Evolutionary conservation across 139 green algal species (phyloP), one percentile per base, ranked within the genome.

Genomic region (Edaphochlamys debaryana): DNA sequence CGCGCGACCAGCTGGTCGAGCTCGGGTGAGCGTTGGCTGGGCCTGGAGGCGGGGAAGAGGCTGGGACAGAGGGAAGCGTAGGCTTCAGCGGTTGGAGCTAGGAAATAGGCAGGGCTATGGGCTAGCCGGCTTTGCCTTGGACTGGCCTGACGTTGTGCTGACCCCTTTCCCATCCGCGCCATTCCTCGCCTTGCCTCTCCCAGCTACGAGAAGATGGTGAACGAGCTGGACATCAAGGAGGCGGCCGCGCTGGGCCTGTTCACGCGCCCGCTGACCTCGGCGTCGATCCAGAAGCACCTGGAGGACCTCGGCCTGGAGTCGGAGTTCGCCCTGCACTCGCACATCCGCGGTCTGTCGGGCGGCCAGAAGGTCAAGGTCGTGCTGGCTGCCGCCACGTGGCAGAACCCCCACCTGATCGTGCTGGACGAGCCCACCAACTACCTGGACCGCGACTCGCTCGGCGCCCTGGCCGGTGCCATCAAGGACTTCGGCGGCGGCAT

Each of bases 341-440:
- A 94, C 60, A 97, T 98, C 80, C 91, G 93, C 58, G 94, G 93
- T 62, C 89, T 98, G 80, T 97, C 94, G 40, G 95, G 92, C 73
- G 95, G 95, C 32, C 95, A 98, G 90, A 96, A 97, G 94, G 92
- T 96, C 27, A 91, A 91, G 87, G 74, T 88, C 30, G 87, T 91
- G 79, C 86, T 98, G 60, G 94, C 82, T 20, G 94, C 95, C 17
- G 93, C 94, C 75, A 95, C 93, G 85, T 97, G 94, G 94, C 93
- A 94, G 78, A 94, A 94, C 80, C 95, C 95, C 20, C 95, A 98
- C 90, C 92, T 98, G 54, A 86, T 98, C 36, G 92, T 97, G 79
- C 92, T 98, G 87, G 95, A 98, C 85, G 95, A 97, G 90, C 95
- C 95, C 64, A 97, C 94, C 86, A 98, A 98, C 89, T 98, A 97